phyloP scores from a whole-genome alignment of 495 filamentous ascomycete genomes.

The Tuber aestivum region DNA sequence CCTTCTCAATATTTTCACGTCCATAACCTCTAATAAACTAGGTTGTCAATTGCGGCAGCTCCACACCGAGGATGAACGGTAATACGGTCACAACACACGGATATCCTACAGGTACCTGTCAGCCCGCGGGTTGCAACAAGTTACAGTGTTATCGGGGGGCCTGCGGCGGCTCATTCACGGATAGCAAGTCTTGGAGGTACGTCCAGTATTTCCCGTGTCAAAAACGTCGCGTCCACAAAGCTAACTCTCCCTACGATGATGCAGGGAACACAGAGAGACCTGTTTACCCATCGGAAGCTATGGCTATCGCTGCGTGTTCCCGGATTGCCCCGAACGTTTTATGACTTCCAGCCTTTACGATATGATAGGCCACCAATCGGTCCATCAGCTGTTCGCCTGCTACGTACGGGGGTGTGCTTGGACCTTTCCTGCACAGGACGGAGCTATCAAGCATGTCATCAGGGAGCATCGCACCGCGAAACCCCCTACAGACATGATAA shows the following conservation, averaged over 20 bases:
- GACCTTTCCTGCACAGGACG: constrained; percentile 23
- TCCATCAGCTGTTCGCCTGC: constrained; percentile 27
- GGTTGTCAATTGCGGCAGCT: background rate
- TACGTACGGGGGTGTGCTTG: constrained; percentile 9
- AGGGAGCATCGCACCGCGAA: constrained; percentile 23
- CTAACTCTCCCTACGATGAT: constrained; percentile 2
- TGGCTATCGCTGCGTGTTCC: constrained; percentile 27
- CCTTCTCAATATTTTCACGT: background rate
- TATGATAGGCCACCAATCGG: constrained; percentile 25
- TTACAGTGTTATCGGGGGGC: constrained; percentile 25
- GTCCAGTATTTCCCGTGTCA: background rate
- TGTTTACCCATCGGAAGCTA: constrained; percentile 8
- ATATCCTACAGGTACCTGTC: background rate
- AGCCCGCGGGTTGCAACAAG: background rate
- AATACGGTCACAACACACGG: background rate
- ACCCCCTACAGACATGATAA: constrained; percentile 14
- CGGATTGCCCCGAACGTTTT: constrained; percentile 20
- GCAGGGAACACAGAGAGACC: constrained; percentile 20
- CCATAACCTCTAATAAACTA: background rate
- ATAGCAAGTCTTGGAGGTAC: constrained; percentile 28
- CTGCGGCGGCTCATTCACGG: constrained; percentile 23
- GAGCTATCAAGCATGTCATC: constrained; percentile 23
- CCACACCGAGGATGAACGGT: background rate
- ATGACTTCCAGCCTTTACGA: constrained; percentile 6
- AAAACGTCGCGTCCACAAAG: background rate